These are phyloP conservation scores for Colletotrichum gloeosporioides DNA, from an alignment of 2,329 filamentous ascomycete species.

Conservation along the genomic window DNA sequence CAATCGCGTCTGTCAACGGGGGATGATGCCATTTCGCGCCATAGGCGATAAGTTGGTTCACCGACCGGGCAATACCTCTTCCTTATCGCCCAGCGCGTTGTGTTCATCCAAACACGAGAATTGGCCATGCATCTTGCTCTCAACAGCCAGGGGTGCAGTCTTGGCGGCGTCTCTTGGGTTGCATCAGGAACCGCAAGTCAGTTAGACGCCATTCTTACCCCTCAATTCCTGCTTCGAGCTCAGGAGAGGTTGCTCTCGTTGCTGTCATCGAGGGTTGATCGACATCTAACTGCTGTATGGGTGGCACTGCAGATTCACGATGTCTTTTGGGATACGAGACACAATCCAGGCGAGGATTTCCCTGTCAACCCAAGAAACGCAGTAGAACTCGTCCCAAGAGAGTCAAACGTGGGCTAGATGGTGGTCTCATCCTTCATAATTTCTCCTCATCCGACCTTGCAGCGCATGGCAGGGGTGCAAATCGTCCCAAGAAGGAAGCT, in stretches of 20 bases:
- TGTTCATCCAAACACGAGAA: background rate
- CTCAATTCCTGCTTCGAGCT: background rate
- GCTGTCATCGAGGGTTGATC: background rate
- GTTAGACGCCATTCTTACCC: background rate
- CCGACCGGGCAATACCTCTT: background rate
- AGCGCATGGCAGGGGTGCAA: background rate
- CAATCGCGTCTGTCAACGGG: background rate
- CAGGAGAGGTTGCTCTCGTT: too few relatives aligned
- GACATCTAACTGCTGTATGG: accelerated
- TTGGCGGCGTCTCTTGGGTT: conserved; percentile 2
- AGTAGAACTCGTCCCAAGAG: background rate
- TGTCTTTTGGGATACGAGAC: background rate
- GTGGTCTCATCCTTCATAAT: background rate
- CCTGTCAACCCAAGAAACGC: background rate
- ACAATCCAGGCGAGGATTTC: background rate
- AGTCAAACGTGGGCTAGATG: background rate
- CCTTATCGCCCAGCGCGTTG: background rate
- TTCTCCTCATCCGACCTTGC: background rate
- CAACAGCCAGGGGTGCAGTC: background rate
- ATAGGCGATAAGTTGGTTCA: background rate
- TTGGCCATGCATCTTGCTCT: background rate
- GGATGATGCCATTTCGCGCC: conserved; percentile 2
- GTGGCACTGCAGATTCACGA: background rate
- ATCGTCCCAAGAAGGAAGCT: conserved; percentile 16
- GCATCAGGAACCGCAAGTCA: background rate